These are phyloP conservation scores for Chlorella sp. DNA, from an alignment of 139 green algal genomes.

Conservation along the genomic window DNA sequence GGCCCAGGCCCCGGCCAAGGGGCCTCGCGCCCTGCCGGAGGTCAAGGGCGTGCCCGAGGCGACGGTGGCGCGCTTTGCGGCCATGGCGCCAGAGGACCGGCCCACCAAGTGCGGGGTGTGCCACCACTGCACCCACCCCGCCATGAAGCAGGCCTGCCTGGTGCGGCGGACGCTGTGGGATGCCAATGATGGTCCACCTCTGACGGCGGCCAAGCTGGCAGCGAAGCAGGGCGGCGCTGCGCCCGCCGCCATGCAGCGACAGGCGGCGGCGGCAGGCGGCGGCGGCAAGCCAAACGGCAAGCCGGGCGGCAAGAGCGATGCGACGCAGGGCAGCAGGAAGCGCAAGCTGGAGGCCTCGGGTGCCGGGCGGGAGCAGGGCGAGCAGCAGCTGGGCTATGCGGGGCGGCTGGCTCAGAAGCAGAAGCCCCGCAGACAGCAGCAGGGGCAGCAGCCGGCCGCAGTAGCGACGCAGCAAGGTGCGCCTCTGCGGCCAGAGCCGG, in stretches of 20 bases:
- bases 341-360: background rate
- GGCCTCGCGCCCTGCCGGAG: background rate
- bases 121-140: slow-evolving; percentile 17
- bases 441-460: background rate
- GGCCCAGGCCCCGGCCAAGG: background rate
- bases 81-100: background rate
- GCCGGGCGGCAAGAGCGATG: too few species aligned
- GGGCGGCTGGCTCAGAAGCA: background rate
- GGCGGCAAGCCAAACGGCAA: too few species aligned
- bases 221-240: too few species aligned
- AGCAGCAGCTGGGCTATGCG: background rate
- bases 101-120: slow-evolving; percentile 22
- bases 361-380: background rate
- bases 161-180: background rate
- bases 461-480: background rate
- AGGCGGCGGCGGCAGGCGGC: too few species aligned
- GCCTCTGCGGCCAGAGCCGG: background rate
- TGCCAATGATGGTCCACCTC: background rate
- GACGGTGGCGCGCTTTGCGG: background rate
- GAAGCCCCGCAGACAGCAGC: background rate
- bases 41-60: background rate
- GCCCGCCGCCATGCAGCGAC: background rate
- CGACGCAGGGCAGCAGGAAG: slow-evolving; percentile 7
- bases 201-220: background rate
- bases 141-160: slow-evolving; percentile 9